These are phyloP conservation scores for Piromyces finnis DNA, from an alignment of 192 early-diverging fungal genomes.

Conservation along the genomic window DNA sequence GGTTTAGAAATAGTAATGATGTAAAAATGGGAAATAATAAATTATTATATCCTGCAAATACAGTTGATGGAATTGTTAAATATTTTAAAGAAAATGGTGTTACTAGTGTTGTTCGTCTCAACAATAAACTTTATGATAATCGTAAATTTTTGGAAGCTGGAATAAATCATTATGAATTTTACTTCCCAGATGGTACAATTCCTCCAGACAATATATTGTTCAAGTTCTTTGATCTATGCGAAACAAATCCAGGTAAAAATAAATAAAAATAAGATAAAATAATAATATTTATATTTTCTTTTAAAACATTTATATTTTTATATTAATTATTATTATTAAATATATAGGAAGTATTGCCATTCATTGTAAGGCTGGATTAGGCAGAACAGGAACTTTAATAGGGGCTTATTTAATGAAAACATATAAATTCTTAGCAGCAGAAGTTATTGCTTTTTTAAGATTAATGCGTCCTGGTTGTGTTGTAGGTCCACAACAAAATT, in stretches of 20 bases:
- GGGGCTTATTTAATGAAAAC: constrained; percentile 48
- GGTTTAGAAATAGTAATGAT: background rate
- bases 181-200: constrained; percentile 50
- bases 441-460: constrained; percentile 42
- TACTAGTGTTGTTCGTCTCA: constrained; percentile 35
- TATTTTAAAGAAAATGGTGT: constrained; percentile 26
- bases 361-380: constrained; percentile 43
- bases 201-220: constrained; percentile 43
- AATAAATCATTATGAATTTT: constrained; percentile 45
- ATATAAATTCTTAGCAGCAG: constrained; percentile 43
- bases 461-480: constrained; percentile 50
- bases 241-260: constrained; percentile 18
- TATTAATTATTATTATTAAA: too few relatives aligned
- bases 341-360: constrained; percentile 27
- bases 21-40: constrained; percentile 1
- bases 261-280: background rate
- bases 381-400: constrained; percentile 34
- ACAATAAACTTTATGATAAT: constrained; percentile 45
- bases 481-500: constrained; percentile 61
- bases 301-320: too few relatives aligned
- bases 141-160: constrained; percentile 28
- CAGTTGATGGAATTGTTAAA: constrained; percentile 23
- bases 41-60: constrained; percentile 7
- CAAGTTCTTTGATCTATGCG: constrained; percentile 45
- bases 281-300: too few relatives aligned